These are phyloP conservation scores for Epichloe sibirici DNA, from an alignment of 2,329 filamentous ascomycete genomes.

Conservation along the genomic window DNA sequence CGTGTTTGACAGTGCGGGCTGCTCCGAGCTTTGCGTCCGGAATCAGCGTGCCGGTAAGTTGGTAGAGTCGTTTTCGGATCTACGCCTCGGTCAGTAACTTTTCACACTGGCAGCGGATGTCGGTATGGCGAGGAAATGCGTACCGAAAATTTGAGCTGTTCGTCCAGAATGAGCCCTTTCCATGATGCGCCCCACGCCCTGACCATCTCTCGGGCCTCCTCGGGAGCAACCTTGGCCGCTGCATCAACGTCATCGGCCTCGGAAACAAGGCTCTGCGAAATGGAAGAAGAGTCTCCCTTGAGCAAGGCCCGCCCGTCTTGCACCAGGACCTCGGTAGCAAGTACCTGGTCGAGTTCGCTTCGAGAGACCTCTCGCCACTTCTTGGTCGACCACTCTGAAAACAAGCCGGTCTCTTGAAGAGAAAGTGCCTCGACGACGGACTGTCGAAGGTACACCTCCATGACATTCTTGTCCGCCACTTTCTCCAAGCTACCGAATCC, in stretches of 20 bases:
- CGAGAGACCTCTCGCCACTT: constrained; percentile 21
- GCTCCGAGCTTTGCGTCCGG: constrained; percentile 55
- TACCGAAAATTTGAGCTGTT: constrained; percentile 64
- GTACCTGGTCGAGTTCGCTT: constrained; percentile 21
- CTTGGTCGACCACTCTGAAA: constrained; percentile 20
- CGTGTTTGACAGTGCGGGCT: constrained; percentile 38
- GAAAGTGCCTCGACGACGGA: constrained; percentile 41
- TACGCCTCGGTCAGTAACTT: constrained; percentile 21
- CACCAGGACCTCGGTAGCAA: constrained; percentile 26
- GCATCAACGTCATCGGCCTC: constrained; percentile 15
- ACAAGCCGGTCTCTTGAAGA: constrained; percentile 21
- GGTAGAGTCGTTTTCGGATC: constrained; percentile 70
- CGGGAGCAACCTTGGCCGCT: constrained; percentile 16
- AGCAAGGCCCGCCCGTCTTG: constrained; percentile 29
- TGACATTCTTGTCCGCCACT: constrained; percentile 29
- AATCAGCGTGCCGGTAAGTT: constrained; percentile 67
- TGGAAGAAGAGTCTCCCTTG: constrained; percentile 22
- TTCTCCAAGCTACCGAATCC: constrained; percentile 30
- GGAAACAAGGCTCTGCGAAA: constrained; percentile 22
- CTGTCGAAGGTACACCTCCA: constrained; percentile 37
- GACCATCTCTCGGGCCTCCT: constrained; percentile 30
- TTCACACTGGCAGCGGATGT: no score
- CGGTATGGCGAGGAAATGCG: constrained; percentile 18
- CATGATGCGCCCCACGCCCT: constrained; percentile 41
- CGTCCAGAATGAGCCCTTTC: constrained; percentile 43